Evolutionary conservation across 2,329 filamentous ascomycete species (phyloP).

Genomic region (Fusarium caatingaense): DNA sequence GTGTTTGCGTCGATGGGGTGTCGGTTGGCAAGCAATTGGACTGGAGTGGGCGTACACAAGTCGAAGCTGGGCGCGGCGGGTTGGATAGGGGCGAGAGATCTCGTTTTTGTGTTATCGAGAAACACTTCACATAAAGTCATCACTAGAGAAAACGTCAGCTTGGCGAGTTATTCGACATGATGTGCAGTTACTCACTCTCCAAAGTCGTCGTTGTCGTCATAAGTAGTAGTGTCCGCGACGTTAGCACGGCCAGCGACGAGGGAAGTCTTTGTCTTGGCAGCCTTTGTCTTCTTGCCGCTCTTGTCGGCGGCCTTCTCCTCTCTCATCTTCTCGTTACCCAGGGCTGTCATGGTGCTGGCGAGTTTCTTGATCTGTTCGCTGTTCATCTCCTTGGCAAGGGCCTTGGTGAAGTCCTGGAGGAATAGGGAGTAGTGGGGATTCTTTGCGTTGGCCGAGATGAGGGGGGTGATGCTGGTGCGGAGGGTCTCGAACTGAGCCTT

Average conservation of each 20-base stretch:
- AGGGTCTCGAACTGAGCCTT: conserved; percentile 88
- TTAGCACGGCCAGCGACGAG: conserved; percentile 74
- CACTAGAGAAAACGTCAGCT: conserved; percentile 57
- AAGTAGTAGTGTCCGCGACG: conserved; percentile 77
- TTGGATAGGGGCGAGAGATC: conserved; percentile 9
- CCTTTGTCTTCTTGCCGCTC: conserved; percentile 96
- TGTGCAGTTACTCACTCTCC: conserved; percentile 77
- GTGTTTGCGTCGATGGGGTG: conserved; percentile 6
- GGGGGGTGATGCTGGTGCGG: conserved; percentile 80
- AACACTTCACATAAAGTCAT: conserved; percentile 76
- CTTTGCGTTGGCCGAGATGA: conserved; percentile 80
- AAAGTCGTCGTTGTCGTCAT: conserved; percentile 78
- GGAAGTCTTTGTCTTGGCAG: conserved; percentile 92
- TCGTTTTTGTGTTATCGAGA: conserved; percentile 17
- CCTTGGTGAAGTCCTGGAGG: conserved; percentile 90
- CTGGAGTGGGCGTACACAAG: conserved; percentile 15
- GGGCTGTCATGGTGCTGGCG: conserved; percentile 84
- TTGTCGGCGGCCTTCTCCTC: conserved; percentile 96
- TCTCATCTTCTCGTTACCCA: conserved; percentile 98
- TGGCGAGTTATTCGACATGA: background rate
- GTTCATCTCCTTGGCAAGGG: conserved; percentile 85
- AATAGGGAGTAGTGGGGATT: conserved; percentile 93
- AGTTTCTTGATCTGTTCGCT: conserved; percentile 98
- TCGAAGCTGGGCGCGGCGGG: conserved; percentile 18
- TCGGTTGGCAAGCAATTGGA: conserved; percentile 7